Conservation (phyloP, 768 basidiomycete genomes). For the Hirschioporus abietinus region DNA sequence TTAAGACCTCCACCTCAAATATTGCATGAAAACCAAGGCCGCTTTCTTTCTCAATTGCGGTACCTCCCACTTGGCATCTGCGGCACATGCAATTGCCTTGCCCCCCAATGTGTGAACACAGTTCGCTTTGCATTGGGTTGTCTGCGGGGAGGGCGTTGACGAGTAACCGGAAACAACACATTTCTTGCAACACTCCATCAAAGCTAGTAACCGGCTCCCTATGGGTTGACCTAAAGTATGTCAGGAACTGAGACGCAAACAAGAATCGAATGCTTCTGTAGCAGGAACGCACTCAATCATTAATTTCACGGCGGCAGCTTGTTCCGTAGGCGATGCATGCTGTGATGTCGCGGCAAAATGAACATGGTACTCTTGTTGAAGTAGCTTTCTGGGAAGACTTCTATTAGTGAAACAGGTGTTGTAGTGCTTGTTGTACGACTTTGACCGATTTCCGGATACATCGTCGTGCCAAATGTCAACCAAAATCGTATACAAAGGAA, state of each 20-base stretch:
- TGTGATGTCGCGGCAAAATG: constrained; percentile 37
- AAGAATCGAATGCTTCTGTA: no score
- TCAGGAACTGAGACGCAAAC: no score
- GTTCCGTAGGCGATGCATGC: constrained; percentile 31
- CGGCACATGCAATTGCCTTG: constrained; percentile 36
- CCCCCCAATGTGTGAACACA: constrained; percentile 33
- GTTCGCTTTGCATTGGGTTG: constrained; percentile 35
- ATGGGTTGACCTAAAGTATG: no score
- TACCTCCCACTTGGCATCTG: constrained; percentile 28
- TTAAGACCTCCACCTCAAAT: no score
- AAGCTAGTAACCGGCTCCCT: no score
- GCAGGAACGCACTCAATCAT: constrained; percentile 29
- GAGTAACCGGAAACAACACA: no score
- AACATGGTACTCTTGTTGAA: constrained; percentile 32
- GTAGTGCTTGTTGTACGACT: constrained; percentile 42
- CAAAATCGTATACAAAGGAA: constrained; percentile 25
- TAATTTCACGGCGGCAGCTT: constrained; percentile 28
- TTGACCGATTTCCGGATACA: constrained; percentile 38
- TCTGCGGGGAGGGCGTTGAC: constrained; percentile 23
- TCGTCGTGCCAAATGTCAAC: constrained; percentile 42
- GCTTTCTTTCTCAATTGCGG: constrained; percentile 15
- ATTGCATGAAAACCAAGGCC: no score
- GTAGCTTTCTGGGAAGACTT: constrained; percentile 29
- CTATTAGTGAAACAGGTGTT: constrained; percentile 34
- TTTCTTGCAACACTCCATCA: no score